phyloP scores from a whole-genome alignment of 257 asterid species.

The Nyctanthes arbortristis region DNA sequence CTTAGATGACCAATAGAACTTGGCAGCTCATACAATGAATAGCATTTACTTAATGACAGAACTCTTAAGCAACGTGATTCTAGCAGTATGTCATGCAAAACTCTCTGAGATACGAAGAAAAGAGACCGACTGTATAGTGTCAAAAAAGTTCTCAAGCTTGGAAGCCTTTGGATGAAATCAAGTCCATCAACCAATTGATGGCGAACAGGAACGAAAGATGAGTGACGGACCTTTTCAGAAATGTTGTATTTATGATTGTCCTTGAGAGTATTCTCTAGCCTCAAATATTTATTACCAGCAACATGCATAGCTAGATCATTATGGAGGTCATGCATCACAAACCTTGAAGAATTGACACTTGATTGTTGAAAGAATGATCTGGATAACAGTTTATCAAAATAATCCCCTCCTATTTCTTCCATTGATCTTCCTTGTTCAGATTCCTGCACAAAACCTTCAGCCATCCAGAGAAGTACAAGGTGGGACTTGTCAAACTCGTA shows the following conservation, averaged over 20 bases:
- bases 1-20: conserved; percentile 23
- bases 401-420: conserved; percentile 31
- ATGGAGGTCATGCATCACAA: conserved; percentile 36
- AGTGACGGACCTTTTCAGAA: conserved; percentile 26
- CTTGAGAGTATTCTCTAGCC: conserved; percentile 30
- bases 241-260: conserved; percentile 10
- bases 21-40: conserved; percentile 31
- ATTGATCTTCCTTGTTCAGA: conserved; percentile 11
- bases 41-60: conserved; percentile 32
- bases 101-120: conserved; percentile 14
- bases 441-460: conserved; percentile 31
- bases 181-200: conserved; percentile 25
- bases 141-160: conserved; percentile 35
- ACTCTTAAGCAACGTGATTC: conserved; percentile 23
- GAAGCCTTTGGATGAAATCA: conserved; percentile 18
- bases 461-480: conserved; percentile 38
- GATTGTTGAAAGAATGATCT: conserved; percentile 29
- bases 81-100: conserved; percentile 23
- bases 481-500: conserved; percentile 28
- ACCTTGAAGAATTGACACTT: conserved; percentile 8
- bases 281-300: conserved; percentile 29
- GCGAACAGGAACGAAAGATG: conserved; percentile 25
- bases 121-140: conserved; percentile 23
- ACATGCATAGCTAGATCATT: conserved; percentile 32
- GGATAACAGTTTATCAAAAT: conserved; percentile 27